Evolutionary conservation across 2,329 filamentous ascomycete genomes (phyloP).

Genomic region (Sarocladium oryzae): DNA sequence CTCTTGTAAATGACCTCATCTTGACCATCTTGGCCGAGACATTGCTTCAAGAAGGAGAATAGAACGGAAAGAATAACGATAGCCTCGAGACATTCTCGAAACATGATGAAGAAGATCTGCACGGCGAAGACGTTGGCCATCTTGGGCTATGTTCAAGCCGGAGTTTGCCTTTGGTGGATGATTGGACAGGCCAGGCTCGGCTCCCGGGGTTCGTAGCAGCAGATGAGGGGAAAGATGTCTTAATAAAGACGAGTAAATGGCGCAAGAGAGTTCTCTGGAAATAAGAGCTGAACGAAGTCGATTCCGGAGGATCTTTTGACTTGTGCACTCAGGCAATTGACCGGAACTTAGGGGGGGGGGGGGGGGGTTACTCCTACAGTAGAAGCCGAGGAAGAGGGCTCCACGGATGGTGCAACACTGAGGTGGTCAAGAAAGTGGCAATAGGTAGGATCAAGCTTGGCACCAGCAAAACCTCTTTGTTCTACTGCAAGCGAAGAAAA

Average conservation of each 20-base stretch:
- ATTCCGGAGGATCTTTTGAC: background rate
- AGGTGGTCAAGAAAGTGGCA: no score
- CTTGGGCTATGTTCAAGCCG: conserved; percentile 11
- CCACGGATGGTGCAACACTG: background rate
- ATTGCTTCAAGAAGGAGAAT: conserved; percentile 72
- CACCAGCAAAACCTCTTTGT: no score
- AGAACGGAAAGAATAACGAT: conserved; percentile 75
- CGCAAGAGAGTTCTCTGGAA: background rate
- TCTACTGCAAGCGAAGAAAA: background rate
- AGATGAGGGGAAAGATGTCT: background rate
- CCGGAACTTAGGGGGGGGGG: background rate
- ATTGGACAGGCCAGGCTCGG: background rate
- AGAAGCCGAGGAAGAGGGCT: background rate
- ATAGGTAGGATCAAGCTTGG: no score
- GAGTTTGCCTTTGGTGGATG: background rate
- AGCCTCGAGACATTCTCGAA: conserved; percentile 72
- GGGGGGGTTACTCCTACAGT: background rate
- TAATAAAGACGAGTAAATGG: background rate
- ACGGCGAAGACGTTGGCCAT: conserved; percentile 64
- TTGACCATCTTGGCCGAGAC: conserved; percentile 52
- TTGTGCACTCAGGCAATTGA: background rate
- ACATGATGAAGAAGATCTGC: conserved; percentile 78
- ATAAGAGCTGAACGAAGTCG: background rate
- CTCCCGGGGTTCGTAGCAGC: background rate
- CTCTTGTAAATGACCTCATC: conserved; percentile 57